Evolutionary conservation across 1,284 basidiomycete genomes (phyloP), one percentile per base, ranked within the genome.

Genomic region (Cutaneotrichosporon cyanovorans): DNA sequence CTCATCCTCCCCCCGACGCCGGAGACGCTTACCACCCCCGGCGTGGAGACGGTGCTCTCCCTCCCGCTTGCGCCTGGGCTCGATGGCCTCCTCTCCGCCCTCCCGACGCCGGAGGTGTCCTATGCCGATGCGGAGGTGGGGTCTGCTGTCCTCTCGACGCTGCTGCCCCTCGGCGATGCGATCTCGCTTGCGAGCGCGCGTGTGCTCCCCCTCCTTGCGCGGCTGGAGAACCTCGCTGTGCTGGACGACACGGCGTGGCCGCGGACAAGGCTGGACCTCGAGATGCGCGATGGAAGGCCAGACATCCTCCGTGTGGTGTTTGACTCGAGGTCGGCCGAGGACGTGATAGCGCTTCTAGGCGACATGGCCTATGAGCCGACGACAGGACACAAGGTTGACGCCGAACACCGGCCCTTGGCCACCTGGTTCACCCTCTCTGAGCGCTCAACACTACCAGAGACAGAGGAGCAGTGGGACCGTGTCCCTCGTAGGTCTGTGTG

Each of bases 51-150:
- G 15, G 58, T 60, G 3, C 61, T 69, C 34, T 51, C 56, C 3
- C 54, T 69, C 31, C 61, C 65, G 16, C 54, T 69, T 21, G 55
- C 60, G 4, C 60, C 62, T 0, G 51, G 51, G n/a, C 56, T 65
- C n/a, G 49, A 58, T 20, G 53, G 58, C 2, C 48, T 67, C 5
- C 56, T 66, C 21, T 31, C 41, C 2, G 25, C 25, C 25, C 25
- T 28, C 8, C 61, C 65, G 0, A 61, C 59, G 7, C 42, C 63
- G 22, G 21, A 40, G 1, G 23, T 63, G n/a, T 14, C 52, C 3
- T 68, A 66, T 38, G 48, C 49, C 7, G 61, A 63, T 18, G 60
- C 63, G 1, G 61, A 63, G 41, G 52, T 67, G 0, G 67, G 67
- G 15, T 47, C 63, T 2, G 46, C 58, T 5, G 49, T 67, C 4